phyloP scores from a whole-genome alignment of 345 rosid species.

The Geranium brycei region DNA sequence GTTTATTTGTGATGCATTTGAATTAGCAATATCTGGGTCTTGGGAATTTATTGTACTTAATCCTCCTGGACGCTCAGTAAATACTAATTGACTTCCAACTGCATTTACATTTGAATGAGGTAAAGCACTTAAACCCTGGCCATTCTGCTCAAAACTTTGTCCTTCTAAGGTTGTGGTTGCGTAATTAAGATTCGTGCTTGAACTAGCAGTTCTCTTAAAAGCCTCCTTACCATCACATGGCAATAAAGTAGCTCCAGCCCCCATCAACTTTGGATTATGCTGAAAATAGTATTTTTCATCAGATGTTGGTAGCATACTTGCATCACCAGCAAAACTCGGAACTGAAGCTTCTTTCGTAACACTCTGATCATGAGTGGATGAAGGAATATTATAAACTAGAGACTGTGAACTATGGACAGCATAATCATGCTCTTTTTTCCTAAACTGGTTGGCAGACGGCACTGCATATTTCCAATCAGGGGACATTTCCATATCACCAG shows the following conservation, averaged over 20 bases:
- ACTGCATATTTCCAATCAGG: slow-evolving; percentile 68
- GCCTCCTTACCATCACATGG: slow-evolving; percentile 12
- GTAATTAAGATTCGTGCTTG: slow-evolving; percentile 4
- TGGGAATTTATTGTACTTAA: slow-evolving; percentile 23
- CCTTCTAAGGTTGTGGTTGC: slow-evolving; percentile 10
- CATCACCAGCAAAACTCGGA: slow-evolving; percentile 16
- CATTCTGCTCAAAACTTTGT: slow-evolving; percentile 16
- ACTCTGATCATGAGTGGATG: slow-evolving; percentile 19
- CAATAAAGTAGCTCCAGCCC: slow-evolving; percentile 11
- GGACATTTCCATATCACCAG: slow-evolving; percentile 65
- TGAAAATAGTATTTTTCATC: slow-evolving; percentile 19
- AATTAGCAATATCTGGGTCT: slow-evolving; percentile 17
- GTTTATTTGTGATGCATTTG: slow-evolving; percentile 18
- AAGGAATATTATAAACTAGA: slow-evolving; percentile 12
- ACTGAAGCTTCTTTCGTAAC: slow-evolving; percentile 14
- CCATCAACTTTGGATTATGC: slow-evolving; percentile 16
- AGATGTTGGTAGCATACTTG: slow-evolving; percentile 15
- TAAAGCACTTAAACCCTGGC: slow-evolving; percentile 10
- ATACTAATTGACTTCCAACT: slow-evolving; percentile 19
- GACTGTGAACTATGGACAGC: slow-evolving; percentile 21
- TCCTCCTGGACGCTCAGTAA: slow-evolving; percentile 21
- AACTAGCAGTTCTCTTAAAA: slow-evolving; percentile 10
- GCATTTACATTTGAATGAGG: slow-evolving; percentile 12
- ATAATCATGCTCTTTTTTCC: slow-evolving; percentile 23
- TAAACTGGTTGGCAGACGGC: slow-evolving; percentile 21